Base-by-base conservation (phyloP, 2,329 filamentous ascomycete species). In the Dissoconium aciculare region DNA sequence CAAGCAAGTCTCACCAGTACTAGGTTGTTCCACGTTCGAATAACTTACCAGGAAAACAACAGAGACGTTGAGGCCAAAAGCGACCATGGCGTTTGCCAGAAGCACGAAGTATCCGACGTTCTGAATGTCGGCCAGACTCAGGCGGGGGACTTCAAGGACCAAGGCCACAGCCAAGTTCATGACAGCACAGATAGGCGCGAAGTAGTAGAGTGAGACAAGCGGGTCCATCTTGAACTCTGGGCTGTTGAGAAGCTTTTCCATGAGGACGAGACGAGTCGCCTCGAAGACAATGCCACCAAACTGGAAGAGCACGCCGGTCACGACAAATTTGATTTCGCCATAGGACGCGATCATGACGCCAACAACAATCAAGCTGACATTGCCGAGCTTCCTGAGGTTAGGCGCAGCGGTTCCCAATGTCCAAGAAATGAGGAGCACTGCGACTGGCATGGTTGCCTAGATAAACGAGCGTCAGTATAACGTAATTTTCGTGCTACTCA, bases 271-370 rank as follows among this genome's bases (percentile, higher is more conserved):
- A 49, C 81, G 77, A 42, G 82, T 69, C 33, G 81, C 80, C 60
- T 89, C 82, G 51, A 87, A 89, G 48, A 78, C 54, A 50, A 89
- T 77, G 50, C 81, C 81, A 34, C 66, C 74, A 38, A 78, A 64
- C 62, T 89, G 82, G 67, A 74, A 84, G 40, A 84, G 54, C 59
- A 89, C 79, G 41, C 81, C 81, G 42, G 71, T 66, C 58, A 79
- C 64, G 49, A 82, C 78, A 54, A 98, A 98, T 54, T 85, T 76
- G 58, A 98, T 91, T 64, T 98, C 89, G 50, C 89, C 89, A 41
- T 92, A 71, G 1, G 87, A 93, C 29, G 89, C 89, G 51, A 98
- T 83, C 43, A 94, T 66, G 46, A 95, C 85, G 66, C 89, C 89
- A 31, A 95, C 58, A 31, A 95, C 89, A 49, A 98, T 98, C 54